Percentiles rank a stretch among this genome's conserved stretches.
Conservation (phyloP, 192 early-diverging fungal genomes). For the Pecoramyces ruminantium region DNA sequence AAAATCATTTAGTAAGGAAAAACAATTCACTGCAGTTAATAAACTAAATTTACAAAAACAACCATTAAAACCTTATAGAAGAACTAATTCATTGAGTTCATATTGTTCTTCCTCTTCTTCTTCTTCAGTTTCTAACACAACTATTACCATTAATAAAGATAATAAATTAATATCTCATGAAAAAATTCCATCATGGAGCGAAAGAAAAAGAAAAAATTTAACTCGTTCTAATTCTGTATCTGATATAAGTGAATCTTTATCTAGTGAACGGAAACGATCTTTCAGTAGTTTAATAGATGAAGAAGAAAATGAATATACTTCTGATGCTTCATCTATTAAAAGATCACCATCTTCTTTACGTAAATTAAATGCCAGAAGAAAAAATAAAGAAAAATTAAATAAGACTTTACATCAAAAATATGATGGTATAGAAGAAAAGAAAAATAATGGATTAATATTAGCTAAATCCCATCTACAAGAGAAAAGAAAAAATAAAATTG, state of each 20-base stretch:
- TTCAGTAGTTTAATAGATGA: background rate
- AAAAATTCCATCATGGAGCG: background rate
- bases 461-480: no score
- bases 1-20: background rate
- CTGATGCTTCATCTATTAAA: background rate
- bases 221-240: background rate
- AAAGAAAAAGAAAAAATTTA: background rate
- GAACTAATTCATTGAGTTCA: background rate
- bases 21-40: background rate
- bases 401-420: background rate
- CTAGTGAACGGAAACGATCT: background rate
- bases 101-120: background rate
- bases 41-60: background rate
- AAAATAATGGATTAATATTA: no score
- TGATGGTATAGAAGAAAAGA: background rate
- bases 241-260: background rate
- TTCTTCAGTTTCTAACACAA: background rate
- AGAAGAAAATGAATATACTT: background rate
- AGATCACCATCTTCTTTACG: background rate
- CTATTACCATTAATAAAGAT: no score
- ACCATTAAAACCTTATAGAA: background rate
- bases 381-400: background rate
- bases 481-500: no score
- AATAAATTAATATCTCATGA: background rate
- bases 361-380: background rate